These are phyloP conservation scores for Gymnopus androsaceus DNA, from an alignment of 1,284 basidiomycete genomes.

Conservation along the genomic window DNA sequence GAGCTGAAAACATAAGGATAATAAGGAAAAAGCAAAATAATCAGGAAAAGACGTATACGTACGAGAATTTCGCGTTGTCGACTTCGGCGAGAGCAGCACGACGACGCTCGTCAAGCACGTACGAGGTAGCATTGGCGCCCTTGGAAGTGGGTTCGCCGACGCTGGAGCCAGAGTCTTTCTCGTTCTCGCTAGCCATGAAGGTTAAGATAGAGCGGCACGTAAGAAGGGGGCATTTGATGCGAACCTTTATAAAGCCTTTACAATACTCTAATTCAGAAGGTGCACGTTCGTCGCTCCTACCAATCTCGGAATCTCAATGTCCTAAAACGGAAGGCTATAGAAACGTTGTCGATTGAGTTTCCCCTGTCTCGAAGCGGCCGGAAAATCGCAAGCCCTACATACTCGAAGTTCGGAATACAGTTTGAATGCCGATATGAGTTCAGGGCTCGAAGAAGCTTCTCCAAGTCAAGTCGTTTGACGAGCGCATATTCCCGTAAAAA, in stretches of 20 bases:
- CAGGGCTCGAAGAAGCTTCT: too few relatives aligned
- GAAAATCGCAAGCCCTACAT: not conserved
- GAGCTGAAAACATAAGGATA: slow-evolving; percentile 36
- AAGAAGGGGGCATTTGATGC: not conserved
- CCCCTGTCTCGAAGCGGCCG: not conserved
- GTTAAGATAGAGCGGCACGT: not conserved
- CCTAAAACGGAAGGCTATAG: too few relatives aligned
- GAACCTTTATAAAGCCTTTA: slow-evolving; percentile 3
- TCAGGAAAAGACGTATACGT: slow-evolving; percentile 23
- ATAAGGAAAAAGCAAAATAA: not conserved
- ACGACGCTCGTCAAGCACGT: slow-evolving; percentile 54
- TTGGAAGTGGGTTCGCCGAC: slow-evolving; percentile 53
- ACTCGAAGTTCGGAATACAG: not conserved
- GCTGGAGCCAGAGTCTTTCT: slow-evolving; percentile 53
- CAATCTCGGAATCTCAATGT: slow-evolving; percentile 10
- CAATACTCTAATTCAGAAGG: not conserved
- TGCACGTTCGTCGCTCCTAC: slow-evolving; percentile 28
- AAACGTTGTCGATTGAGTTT: not conserved
- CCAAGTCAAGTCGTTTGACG: too few relatives aligned
- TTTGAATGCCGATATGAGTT: slow-evolving; percentile 3
- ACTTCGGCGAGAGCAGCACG: slow-evolving; percentile 75
- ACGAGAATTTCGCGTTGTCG: slow-evolving; percentile 76
- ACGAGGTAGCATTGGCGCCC: slow-evolving; percentile 19
- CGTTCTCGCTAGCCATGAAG: slow-evolving; percentile 54
- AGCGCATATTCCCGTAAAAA: too few relatives aligned